These are phyloP conservation scores for Trifolium repens DNA, from an alignment of 306 rosid genomes.

Conservation along the genomic window DNA sequence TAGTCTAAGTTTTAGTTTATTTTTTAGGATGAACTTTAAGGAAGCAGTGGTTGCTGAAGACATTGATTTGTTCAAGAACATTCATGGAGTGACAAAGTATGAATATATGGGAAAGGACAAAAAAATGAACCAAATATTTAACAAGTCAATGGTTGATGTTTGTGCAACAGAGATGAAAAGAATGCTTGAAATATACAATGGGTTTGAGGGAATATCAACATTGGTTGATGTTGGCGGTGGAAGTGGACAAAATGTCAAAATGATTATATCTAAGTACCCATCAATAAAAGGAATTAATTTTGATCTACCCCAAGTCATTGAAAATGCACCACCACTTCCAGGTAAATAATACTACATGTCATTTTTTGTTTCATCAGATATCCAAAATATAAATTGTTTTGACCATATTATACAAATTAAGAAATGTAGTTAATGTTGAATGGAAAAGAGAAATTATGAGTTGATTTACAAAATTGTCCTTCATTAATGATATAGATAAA, in stretches of 20 bases:
- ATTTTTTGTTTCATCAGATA: no score
- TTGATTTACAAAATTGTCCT: no score
- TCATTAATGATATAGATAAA: no score
- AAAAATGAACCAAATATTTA: slow-evolving; percentile 38
- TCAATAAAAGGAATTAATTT: slow-evolving; percentile 47
- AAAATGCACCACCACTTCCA: slow-evolving; percentile 31
- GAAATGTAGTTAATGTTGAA: no score
- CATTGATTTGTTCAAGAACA: slow-evolving; percentile 39
- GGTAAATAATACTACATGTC: slow-evolving; percentile 7
- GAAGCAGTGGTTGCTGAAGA: slow-evolving; percentile 42
- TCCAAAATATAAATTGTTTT: no score
- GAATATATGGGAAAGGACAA: slow-evolving; percentile 39
- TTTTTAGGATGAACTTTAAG: slow-evolving; percentile 42
- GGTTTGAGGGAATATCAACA: slow-evolving; percentile 41
- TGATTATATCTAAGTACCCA: slow-evolving; percentile 45
- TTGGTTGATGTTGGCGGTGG: slow-evolving; percentile 54
- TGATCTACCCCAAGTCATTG: slow-evolving; percentile 48
- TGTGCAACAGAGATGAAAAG: slow-evolving; percentile 34
- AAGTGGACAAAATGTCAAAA: slow-evolving; percentile 40
- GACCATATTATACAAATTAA: no score
- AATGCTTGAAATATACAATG: slow-evolving; percentile 40
- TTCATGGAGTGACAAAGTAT: slow-evolving; percentile 42
- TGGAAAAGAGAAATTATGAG: no score
- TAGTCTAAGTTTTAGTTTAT: no score
- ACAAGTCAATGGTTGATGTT: slow-evolving; percentile 28